A percentile compares a stretch with the other conserved stretches of the same genome.
phyloP scores from a whole-genome alignment of 768 basidiomycete species.

The Kwoniella europaea region DNA sequence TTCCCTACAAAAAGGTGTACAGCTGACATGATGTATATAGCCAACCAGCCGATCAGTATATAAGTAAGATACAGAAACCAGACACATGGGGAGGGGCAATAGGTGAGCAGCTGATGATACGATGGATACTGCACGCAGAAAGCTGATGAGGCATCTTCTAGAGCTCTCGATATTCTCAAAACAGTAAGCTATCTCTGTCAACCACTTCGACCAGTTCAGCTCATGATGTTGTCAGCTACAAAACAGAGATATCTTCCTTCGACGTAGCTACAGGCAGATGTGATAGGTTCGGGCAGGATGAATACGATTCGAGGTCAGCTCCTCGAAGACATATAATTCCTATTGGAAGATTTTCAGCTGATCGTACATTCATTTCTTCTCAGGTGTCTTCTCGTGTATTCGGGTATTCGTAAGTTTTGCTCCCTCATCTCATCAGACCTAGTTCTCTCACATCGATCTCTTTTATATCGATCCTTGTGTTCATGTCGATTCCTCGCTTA shows the following conservation, averaged over 20 bases:
- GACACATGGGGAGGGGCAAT: constrained; percentile 95
- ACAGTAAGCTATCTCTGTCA: too few relatives aligned
- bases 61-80: constrained; percentile 76
- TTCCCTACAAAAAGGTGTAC: background rate
- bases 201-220: too few relatives aligned
- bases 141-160: constrained; percentile 18
- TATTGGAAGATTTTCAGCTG: constrained; percentile 2
- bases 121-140: too few relatives aligned
- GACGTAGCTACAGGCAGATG: constrained; percentile 92
- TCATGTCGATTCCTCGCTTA: background rate
- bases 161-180: constrained; percentile 77
- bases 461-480: background rate
- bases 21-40: constrained; percentile 58
- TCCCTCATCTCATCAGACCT: too few relatives aligned
- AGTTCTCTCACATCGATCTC: background rate
- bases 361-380: background rate
- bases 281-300: constrained; percentile 73
- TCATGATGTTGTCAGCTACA: constrained; percentile 60
- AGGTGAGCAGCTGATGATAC: constrained; percentile 61
- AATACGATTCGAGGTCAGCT: constrained; percentile 59
- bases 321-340: too few relatives aligned
- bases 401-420: constrained; percentile 71
- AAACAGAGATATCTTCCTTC: constrained; percentile 82
- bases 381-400: constrained; percentile 81
- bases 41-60: constrained; percentile 71